phyloP scores from a whole-genome alignment of 176 grass and related monocot species.

The Triticum turgidum region DNA sequence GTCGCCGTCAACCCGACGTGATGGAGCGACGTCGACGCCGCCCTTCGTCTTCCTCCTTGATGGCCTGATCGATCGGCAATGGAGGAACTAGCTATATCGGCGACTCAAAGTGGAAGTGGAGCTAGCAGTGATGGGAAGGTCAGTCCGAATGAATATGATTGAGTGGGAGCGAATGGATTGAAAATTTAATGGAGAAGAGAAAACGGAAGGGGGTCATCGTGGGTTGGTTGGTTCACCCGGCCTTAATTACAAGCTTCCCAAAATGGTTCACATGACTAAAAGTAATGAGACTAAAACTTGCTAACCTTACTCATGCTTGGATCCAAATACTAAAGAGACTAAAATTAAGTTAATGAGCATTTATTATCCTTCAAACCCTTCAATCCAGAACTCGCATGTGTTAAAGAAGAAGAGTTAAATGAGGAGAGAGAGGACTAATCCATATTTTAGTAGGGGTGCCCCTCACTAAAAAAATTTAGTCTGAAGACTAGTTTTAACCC shows the following conservation, averaged over 20 bases:
- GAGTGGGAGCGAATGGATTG: neutral
- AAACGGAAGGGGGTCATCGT: neutral
- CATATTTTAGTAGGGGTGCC: no score
- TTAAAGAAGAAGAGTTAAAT: no score
- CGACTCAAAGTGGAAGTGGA: neutral
- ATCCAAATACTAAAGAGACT: no score
- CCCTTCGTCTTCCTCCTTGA: neutral
- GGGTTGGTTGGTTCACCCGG: neutral
- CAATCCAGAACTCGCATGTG: no score
- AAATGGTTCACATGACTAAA: no score
- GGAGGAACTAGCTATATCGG: neutral
- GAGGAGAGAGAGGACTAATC: no score
- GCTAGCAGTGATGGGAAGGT: neutral
- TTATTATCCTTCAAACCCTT: no score
- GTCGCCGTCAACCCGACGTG: neutral
- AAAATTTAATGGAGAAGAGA: neutral
- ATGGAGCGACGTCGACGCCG: neutral
- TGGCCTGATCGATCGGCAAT: neutral
- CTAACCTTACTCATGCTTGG: no score
- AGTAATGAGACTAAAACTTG: no score
- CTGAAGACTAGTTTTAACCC: no score
- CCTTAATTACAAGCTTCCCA: neutral
- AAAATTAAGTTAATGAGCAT: no score
- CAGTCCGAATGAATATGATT: neutral
- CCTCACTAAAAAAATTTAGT: no score